Base-by-base conservation (phyloP, 2,329 filamentous ascomycete genomes). In the Fusarium sp. region DNA sequence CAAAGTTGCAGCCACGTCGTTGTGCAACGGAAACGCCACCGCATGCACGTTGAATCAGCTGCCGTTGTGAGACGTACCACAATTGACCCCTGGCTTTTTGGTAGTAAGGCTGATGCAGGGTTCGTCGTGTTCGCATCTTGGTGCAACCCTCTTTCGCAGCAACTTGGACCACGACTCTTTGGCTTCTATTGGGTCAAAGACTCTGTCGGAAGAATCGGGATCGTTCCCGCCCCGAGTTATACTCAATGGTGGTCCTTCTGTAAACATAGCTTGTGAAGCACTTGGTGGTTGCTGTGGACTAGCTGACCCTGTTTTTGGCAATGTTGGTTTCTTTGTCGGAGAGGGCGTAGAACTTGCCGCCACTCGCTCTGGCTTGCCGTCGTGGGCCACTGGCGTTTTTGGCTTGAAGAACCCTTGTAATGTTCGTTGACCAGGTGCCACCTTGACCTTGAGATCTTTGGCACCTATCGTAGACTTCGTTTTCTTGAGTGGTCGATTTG, bases 111-210 rank as follows among this genome's bases (percentile, higher is more conserved):
- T 93, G 69, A 94, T 92, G 79, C 96, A 98, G 4, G 93, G 92
- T 74, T 98, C 94, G 55, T 89, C 85, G 76, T 99, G 96, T 49
- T 98, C 94, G 77, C 96, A 99, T 60, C 87, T 87, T 2, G 96
- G 96, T 2, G 88, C 85, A 3, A 88, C 82, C 59, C 92, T 90
- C 78, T 91, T 93, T 18, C 90, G 88, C 66, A 98, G 90, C 16
- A 98, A 84, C 77, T 91, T 94, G 7, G 89, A 90, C 96, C 96
- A 98, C 23, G 91, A 91, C 75, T 96, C 91, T 77, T 93, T 95
- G 47, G 87, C 87, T 65, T 88, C 85, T 51, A 93, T 88, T 1
- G 91, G 90, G 72, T 94, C 92, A 64, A 91, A 84, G 3, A 88
- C 83, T 59, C 79, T 83, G 11, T 80, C 83, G 3, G 63, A 61